These are phyloP conservation scores for Oryza glaberrima DNA, from an alignment of 176 grass and related monocot species.

Conservation along the genomic window DNA sequence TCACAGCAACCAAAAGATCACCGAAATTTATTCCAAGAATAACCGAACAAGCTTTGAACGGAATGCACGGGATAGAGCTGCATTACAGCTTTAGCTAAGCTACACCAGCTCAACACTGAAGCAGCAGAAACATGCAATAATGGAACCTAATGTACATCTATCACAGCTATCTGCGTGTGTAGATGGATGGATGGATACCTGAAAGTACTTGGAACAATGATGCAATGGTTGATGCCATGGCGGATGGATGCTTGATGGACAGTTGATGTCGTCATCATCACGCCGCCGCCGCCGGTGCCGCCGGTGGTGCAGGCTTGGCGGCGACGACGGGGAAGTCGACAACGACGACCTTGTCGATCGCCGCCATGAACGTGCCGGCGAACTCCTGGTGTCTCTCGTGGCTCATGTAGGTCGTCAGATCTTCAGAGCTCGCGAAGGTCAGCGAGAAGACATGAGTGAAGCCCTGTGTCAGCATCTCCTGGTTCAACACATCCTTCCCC, in stretches of 20 bases:
- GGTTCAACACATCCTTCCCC: slow-evolving; percentile 43
- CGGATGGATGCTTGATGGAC: not conserved
- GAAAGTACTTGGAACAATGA: slow-evolving; percentile 4
- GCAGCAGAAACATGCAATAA: not conserved
- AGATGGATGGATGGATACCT: not conserved
- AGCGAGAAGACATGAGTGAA: slow-evolving; percentile 66
- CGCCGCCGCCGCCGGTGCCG: not conserved
- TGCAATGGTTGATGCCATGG: slow-evolving; percentile 1
- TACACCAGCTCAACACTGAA: slow-evolving; percentile 25
- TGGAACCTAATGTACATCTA: not conserved
- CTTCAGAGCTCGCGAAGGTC: slow-evolving; percentile 42
- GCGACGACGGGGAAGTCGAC: slow-evolving; percentile 67
- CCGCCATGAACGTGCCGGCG: slow-evolving; percentile 62
- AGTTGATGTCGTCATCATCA: not conserved
- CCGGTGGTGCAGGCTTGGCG: slow-evolving; percentile 38
- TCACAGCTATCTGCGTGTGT: slow-evolving; percentile 1
- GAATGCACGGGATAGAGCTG: slow-evolving; percentile 31
- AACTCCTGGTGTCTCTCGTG: slow-evolving; percentile 52
- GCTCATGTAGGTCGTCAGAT: slow-evolving; percentile 46
- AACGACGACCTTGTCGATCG: slow-evolving; percentile 63
- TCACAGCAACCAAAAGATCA: slow-evolving; percentile 12
- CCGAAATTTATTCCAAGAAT: slow-evolving; percentile 49
- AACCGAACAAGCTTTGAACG: not conserved
- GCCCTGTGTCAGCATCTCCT: slow-evolving; percentile 55
- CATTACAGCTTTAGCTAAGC: not conserved